These are phyloP conservation scores for Phytophthora megakarya DNA, from an alignment of 352 stramenopile species.

Conservation along the genomic window DNA sequence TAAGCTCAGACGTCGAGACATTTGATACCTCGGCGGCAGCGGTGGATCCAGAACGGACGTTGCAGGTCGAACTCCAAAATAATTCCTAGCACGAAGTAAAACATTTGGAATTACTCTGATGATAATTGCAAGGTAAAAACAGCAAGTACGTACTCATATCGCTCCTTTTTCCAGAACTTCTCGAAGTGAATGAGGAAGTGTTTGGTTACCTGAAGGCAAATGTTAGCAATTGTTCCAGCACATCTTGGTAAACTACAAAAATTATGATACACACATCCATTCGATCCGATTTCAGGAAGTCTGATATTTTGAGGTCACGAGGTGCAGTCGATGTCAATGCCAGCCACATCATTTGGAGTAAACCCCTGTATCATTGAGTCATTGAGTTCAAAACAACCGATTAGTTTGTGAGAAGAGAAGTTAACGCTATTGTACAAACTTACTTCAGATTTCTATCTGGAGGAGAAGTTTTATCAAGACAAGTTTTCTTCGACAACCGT, in stretches of 20 bases:
- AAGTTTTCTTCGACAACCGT: conserved; percentile 57
- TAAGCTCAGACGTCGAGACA: conserved; percentile 51
- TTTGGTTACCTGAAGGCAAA: conserved; percentile 50
- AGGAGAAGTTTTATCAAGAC: conserved; percentile 35
- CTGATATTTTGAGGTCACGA: conserved; percentile 63
- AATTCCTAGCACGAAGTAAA: conserved; percentile 44
- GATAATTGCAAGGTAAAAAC: neutral
- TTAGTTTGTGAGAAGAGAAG: neutral
- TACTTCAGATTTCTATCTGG: conserved; percentile 69
- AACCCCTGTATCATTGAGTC: conserved; percentile 38
- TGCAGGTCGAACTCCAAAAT: conserved; percentile 47
- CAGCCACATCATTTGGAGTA: conserved; percentile 88
- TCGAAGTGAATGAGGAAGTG: conserved; percentile 76
- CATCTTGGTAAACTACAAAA: neutral
- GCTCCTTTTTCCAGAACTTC: conserved; percentile 82
- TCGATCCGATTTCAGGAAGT: conserved; percentile 75
- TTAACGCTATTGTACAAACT: neutral
- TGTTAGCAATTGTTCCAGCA: neutral
- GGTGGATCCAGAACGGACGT: conserved; percentile 3
- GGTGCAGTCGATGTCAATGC: conserved; percentile 57
- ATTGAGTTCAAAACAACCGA: neutral
- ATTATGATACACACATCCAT: conserved; percentile 37
- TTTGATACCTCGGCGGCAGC: conserved; percentile 15
- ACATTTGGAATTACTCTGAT: too few species aligned
- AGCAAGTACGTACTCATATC: conserved; percentile 53